Evolutionary conservation across 805 yeast species (phyloP).

Genomic region (Starmerella roubikii): DNA sequence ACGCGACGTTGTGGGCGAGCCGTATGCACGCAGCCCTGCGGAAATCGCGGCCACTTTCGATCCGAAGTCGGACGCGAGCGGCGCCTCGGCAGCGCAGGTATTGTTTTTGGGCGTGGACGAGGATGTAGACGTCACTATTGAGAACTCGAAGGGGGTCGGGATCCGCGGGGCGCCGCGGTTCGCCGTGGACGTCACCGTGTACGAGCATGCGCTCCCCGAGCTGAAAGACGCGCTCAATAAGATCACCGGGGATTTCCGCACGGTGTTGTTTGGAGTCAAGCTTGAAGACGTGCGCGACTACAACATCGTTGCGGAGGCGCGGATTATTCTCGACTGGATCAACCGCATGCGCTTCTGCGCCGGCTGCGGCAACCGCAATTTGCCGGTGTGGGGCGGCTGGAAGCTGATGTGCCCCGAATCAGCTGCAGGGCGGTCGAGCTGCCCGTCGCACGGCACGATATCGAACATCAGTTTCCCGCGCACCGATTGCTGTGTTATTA

Average conservation of each 20-base stretch:
- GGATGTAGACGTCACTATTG: conserved; percentile 17
- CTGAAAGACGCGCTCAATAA: conserved; percentile 10
- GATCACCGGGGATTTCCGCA: conserved; percentile 9
- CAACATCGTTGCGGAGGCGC: conserved; percentile 63
- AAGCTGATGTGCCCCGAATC: conserved; percentile 28
- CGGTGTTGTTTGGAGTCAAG: conserved; percentile 12
- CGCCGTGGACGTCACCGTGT: conserved; percentile 25
- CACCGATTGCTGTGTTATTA: conserved; percentile 78
- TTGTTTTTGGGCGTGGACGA: conserved; percentile 42
- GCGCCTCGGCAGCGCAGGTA: conserved; percentile 20
- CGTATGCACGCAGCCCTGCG: conserved; percentile 21
- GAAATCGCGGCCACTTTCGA: conserved; percentile 27
- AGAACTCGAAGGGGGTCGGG: conserved; percentile 17
- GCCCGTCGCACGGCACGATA: conserved; percentile 34
- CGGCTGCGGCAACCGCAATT: conserved; percentile 53
- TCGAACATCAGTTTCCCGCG: conserved; percentile 82
- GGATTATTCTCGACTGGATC: conserved; percentile 79
- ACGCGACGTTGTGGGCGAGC: conserved; percentile 26
- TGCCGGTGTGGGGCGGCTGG: conserved; percentile 32
- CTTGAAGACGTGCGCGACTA: conserved; percentile 32
- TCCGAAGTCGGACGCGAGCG: conserved; percentile 25
- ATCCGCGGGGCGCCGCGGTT: conserved; percentile 28
- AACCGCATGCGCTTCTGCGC: conserved; percentile 63
- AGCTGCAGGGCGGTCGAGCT: conserved; percentile 18
- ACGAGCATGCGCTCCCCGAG: conserved; percentile 17